These are phyloP conservation scores for Asparagopsis taxiformis DNA, from an alignment of 31 red algal genomes.

Conservation along the genomic window DNA sequence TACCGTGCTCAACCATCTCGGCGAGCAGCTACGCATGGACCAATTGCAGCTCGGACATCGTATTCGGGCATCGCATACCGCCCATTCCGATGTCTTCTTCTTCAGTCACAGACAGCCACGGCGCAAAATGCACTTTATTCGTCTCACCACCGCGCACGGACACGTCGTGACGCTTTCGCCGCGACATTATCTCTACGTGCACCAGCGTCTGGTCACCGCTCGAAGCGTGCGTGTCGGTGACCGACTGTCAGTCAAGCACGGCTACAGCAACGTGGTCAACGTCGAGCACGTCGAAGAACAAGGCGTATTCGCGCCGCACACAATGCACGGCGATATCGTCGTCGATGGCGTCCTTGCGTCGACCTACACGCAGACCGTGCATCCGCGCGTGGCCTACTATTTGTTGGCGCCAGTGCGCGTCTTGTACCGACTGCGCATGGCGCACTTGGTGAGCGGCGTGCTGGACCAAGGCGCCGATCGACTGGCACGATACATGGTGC, in stretches of 20 bases:
- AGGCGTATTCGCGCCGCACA: conserved; percentile 32
- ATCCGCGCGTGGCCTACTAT: conserved; percentile 32
- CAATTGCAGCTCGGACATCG: conserved; percentile 7
- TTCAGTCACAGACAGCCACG: conserved; percentile 16
- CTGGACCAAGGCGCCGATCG: conserved; percentile 1
- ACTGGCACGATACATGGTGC: too few species aligned
- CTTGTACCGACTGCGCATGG: conserved; percentile 15
- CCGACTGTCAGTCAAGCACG: conserved; percentile 4
- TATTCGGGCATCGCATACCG: not conserved
- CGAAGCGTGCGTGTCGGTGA: conserved; percentile 19
- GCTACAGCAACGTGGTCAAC: not conserved
- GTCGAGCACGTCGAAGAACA: conserved; percentile 6
- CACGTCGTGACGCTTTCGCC: conserved; percentile 25
- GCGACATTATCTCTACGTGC: conserved; percentile 36
- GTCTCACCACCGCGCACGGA: conserved; percentile 5
- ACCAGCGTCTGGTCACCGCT: conserved; percentile 18
- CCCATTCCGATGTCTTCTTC: conserved; percentile 35
- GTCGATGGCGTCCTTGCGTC: conserved; percentile 32
- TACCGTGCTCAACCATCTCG: conserved; percentile 3
- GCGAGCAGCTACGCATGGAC: not conserved
- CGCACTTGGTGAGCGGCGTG: not conserved
- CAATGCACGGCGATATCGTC: conserved; percentile 23
- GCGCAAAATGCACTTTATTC: conserved; percentile 23
- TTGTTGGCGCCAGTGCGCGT: conserved; percentile 20
- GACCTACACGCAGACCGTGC: conserved; percentile 42